Evolutionary conservation across 2,329 filamentous ascomycete species (phyloP), one percentile per base, ranked within the genome.

Genomic region (Ophiocordyceps camponoti-leonardi): DNA sequence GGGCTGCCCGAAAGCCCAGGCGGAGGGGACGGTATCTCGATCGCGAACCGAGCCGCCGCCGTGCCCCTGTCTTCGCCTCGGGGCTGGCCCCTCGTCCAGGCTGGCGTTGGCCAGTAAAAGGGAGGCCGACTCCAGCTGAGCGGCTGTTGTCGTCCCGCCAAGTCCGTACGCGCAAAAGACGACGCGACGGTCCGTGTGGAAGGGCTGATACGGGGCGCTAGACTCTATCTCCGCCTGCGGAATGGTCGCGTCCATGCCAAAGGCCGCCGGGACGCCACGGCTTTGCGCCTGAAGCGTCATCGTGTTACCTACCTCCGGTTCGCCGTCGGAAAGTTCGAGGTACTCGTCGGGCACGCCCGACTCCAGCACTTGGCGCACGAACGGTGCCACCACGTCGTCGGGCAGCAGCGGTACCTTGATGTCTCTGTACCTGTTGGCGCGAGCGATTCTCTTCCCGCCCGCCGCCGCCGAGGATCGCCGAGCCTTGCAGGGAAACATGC

Each of bases 181-280:
- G 41, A 96, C 84, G 3, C 90, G 78, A 46, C 79, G 76, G 56
- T 96, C 88, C 0, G 88, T 92, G 59, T 96, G 90, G 66, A 96
- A 95, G 1, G 92, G 90, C 56, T 94, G 88, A 55, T 94, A 96
- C 2, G 90, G 86, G 5, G 88, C 84, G 56, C 90, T 95, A 1
- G 90, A 94, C 58, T 98, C 92, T 51, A 94, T 93, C 66, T 95
- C 88, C 6, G 86, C 86, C 51, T 81, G 76, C 1, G 78, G 77
- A 47, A 76, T 88, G 58, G 66, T 83, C 59, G 65, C 84, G 61
- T 68, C 82, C 59, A 67, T 73, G 46, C 62, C 66, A 55, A 60
- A 64, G 54, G 64, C 67, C 53, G 51, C 54, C 44, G 56, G 58
- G 51, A 51, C 55, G 53, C 55, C 59, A 45, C 58, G 55, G 40